Evolutionary conservation across 768 basidiomycete species (phyloP), one percentile per base, ranked within the genome.

Genomic region (Roridomyces roridus): DNA sequence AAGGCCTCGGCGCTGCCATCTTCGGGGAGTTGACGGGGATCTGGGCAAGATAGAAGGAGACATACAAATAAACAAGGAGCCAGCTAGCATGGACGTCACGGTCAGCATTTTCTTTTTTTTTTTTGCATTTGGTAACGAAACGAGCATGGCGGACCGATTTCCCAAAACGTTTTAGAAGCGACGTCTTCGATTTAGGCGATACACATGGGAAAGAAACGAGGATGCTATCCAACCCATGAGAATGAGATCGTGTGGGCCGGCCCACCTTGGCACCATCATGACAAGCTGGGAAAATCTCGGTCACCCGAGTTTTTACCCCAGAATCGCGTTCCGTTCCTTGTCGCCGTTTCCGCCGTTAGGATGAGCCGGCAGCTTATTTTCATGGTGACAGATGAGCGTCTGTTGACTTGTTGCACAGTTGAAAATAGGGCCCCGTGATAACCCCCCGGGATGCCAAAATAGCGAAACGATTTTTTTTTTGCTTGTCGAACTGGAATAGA

Each of bases 1-100:
- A 63, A 48, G 56, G 62, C 50, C 52, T 52, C 50, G 31, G 31
- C 31, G 40, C 46, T 42, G 40, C 55, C 51, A 46, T 59, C 68
- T 72, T 75, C 77, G 78, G 78, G 65, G 75, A 75, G 70, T 77
- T 77, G 62, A 68, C 75, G 75, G 77, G 72, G 65, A 57, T 62
- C 64, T 56, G 57, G 58, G 40, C 36, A 56, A 61, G 60, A 64
- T 55, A 60, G 59, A 48, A 60, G 44, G 51, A 41, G 39, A 37
- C 44, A 47, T 55, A 63, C 46, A 48, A 52, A 64, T 62, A 60
- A 59, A 62, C 50, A 39, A 29, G 53, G 31, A 45, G 36, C 49
- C 59, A 65, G 57, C 59, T 53, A 44, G 35, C 12, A 52, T 31
- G 23, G 26, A 49, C 51, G 41, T 26, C 55, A 54, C 24, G 25